phyloP scores from a whole-genome alignment of 331 rosid genomes.

The Quercus tomentella region DNA sequence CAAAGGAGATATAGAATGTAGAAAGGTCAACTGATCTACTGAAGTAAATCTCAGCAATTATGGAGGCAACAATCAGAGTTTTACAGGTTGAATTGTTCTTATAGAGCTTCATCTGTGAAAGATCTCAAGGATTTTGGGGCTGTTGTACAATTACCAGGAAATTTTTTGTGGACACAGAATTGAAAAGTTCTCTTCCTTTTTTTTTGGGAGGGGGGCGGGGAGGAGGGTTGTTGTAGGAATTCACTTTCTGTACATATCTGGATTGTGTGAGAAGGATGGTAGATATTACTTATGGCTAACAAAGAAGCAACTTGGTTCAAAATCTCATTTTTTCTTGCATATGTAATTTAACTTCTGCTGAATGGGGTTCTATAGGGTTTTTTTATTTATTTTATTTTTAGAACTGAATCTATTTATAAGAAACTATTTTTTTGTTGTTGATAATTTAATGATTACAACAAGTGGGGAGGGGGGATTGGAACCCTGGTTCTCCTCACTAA shows the following conservation, averaged over 20 bases:
- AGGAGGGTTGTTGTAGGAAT: neutral
- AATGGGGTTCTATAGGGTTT: neutral
- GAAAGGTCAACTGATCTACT: neutral
- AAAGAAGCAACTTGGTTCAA: neutral
- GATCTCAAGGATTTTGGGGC: conserved; percentile 22
- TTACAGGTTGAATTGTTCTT: conserved; percentile 30
- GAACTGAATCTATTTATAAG: neutral
- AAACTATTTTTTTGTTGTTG: neutral
- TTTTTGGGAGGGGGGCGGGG: neutral
- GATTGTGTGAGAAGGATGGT: neutral
- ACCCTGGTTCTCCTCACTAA: no score
- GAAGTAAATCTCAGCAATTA: conserved; percentile 10
- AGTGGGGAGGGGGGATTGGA: no score
- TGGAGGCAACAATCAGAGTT: conserved; percentile 13
- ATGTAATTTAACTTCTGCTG: neutral
- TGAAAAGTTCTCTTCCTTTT: neutral
- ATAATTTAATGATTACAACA: no score
- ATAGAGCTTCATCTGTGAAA: conserved; percentile 34
- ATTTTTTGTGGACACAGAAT: conserved; percentile 4
- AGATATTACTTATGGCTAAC: neutral
- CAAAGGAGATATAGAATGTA: conserved; percentile 6
- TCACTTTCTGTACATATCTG: neutral
- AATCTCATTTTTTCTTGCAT: neutral
- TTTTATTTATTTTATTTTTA: neutral
- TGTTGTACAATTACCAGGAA: conserved; percentile 10